These are phyloP conservation scores for Phaeosphaeriaceae sp. DNA, from an alignment of 2,329 filamentous ascomycete species.

Conservation along the genomic window DNA sequence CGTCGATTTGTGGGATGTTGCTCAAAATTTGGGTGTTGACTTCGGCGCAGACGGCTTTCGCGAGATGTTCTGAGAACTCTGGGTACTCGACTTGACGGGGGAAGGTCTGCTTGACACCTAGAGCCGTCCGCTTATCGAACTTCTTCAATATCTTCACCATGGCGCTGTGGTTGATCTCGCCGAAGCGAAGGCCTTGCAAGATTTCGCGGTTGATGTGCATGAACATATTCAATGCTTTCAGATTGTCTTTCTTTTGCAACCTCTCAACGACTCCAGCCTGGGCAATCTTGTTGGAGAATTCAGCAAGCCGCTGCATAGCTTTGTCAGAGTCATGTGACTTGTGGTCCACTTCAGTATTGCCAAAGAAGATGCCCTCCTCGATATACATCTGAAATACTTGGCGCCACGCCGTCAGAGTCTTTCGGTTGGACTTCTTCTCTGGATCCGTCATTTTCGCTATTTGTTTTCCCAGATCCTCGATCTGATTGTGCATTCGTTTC, in stretches of 20 bases:
- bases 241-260: slow-evolving; percentile 73
- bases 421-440: slow-evolving; percentile 65
- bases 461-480: slow-evolving; percentile 69
- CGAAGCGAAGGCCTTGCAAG: slow-evolving; percentile 82
- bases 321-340: slow-evolving; percentile 71
- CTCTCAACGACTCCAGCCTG: slow-evolving; percentile 64
- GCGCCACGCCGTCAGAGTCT: slow-evolving; percentile 78
- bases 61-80: slow-evolving; percentile 70
- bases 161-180: slow-evolving; percentile 81
- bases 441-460: slow-evolving; percentile 72
- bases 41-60: slow-evolving; percentile 77
- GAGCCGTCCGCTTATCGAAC: slow-evolving; percentile 84
- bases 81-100: slow-evolving; percentile 64
- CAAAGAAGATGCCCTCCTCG: slow-evolving; percentile 83
- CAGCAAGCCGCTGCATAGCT: slow-evolving; percentile 72
- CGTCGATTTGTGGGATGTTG: slow-evolving; percentile 81
- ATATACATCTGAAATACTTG: slow-evolving; percentile 83
- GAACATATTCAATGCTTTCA: slow-evolving; percentile 71
- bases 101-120: slow-evolving; percentile 72
- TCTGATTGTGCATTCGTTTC: slow-evolving; percentile 67
- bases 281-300: slow-evolving; percentile 75
- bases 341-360: slow-evolving; percentile 74
- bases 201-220: slow-evolving; percentile 76
- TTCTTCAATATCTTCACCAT: slow-evolving; percentile 88
- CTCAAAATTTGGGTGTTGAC: slow-evolving; percentile 76